Evolutionary conservation across 805 yeast species (phyloP).

Genomic region (Monosporozyma servazzii): DNA sequence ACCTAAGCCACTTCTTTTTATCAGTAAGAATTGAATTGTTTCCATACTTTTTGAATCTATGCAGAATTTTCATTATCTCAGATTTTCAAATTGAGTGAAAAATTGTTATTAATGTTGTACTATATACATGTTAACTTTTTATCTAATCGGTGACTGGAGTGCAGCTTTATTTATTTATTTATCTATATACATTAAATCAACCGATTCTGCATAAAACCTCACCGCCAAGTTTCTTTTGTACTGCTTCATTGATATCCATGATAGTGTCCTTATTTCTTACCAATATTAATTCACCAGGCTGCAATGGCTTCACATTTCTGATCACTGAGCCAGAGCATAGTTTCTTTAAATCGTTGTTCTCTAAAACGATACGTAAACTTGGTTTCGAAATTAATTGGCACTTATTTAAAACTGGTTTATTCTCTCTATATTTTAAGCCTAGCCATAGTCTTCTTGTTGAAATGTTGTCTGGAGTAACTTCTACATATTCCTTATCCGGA

Average conservation of each 20-base stretch:
- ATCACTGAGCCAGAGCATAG: conserved; percentile 70
- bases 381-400: conserved; percentile 78
- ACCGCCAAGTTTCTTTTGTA: conserved; percentile 57
- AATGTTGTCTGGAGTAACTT: conserved; percentile 79
- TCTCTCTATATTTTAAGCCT: conserved; percentile 78
- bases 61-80: not conserved
- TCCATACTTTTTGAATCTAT: not conserved
- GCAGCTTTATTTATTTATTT: not conserved
- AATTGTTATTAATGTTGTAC: not conserved
- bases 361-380: conserved; percentile 60
- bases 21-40: too few relatives aligned
- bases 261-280: conserved; percentile 48
- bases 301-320: conserved; percentile 68
- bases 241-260: conserved; percentile 79
- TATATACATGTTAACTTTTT: not conserved
- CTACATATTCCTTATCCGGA: conserved; percentile 69
- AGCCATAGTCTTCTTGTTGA: conserved; percentile 85
- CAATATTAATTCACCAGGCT: conserved; percentile 83
- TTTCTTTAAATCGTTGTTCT: conserved; percentile 53
- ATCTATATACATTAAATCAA: conserved; percentile 18
- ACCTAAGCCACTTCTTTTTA: too few relatives aligned
- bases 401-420: conserved; percentile 63
- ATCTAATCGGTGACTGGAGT: not conserved
- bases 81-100: not conserved
- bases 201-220: conserved; percentile 74